Evolutionary conservation across 495 filamentous ascomycete species (phyloP).

Genomic region (Aspergillus asperescens): DNA sequence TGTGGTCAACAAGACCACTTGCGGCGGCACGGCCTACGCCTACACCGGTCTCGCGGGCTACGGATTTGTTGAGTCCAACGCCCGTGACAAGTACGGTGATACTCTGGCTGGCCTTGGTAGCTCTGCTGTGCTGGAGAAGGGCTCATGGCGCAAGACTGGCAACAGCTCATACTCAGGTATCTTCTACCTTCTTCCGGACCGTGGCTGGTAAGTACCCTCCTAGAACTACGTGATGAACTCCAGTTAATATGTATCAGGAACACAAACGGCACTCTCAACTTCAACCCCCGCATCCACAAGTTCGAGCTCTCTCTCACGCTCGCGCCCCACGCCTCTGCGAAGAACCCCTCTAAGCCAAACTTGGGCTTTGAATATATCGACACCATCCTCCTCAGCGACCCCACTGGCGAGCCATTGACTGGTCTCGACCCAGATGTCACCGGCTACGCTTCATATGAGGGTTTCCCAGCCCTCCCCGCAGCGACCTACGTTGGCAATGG

Average conservation of each 20-base stretch:
- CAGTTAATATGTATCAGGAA: conserved; percentile 38
- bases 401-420: conserved; percentile 62
- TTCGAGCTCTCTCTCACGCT: conserved; percentile 58
- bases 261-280: conserved; percentile 72
- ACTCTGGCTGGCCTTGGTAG: conserved; percentile 67
- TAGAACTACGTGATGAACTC: background rate
- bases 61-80: conserved; percentile 55
- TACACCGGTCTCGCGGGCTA: conserved; percentile 70
- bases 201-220: conserved; percentile 53
- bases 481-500: conserved; percentile 67
- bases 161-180: conserved; percentile 56
- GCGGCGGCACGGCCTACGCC: conserved; percentile 58
- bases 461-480: conserved; percentile 61
- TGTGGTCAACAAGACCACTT: conserved; percentile 52
- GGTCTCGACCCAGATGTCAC: conserved; percentile 63
- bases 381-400: conserved; percentile 62
- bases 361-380: conserved; percentile 59
- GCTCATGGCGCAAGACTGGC: conserved; percentile 55
- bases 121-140: conserved; percentile 58
- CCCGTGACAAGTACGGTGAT: conserved; percentile 66
- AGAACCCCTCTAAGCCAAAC: conserved; percentile 58
- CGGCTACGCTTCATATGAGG: conserved; percentile 48
- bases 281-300: conserved; percentile 67
- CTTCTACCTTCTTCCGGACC: conserved; percentile 63
- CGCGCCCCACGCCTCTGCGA: conserved; percentile 45